These are phyloP conservation scores for Salvia splendens DNA, from an alignment of 257 asterid genomes.

Conservation along the genomic window DNA sequence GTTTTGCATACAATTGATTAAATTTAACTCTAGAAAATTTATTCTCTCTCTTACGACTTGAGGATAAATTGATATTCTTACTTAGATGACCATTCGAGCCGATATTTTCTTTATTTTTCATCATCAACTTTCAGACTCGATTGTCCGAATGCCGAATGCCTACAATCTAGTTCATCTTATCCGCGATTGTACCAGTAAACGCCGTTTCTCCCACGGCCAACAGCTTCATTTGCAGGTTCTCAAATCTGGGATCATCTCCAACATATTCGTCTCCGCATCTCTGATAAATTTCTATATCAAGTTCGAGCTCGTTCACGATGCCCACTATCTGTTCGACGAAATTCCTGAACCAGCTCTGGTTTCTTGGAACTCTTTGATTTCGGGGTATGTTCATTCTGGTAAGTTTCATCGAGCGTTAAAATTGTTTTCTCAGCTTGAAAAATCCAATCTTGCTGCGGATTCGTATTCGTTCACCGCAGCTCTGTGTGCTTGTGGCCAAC, in stretches of 20 bases:
- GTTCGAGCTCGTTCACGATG: conserved; percentile 44
- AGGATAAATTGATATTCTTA: too few species aligned
- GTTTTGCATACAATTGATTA: too few species aligned
- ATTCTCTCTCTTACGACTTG: too few species aligned
- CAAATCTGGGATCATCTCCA: conserved; percentile 48
- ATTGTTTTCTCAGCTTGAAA: conserved; percentile 56
- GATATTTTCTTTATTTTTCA: too few species aligned
- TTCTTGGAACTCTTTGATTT: conserved; percentile 84
- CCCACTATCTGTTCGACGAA: conserved; percentile 61
- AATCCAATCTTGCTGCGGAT: conserved; percentile 54
- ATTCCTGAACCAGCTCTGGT: conserved; percentile 67
- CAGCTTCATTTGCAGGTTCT: conserved; percentile 61
- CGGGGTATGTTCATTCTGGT: conserved; percentile 73
- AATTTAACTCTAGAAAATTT: too few species aligned
- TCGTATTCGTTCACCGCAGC: conserved; percentile 72
- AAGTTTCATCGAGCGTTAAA: conserved; percentile 51
- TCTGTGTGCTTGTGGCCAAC: conserved; percentile 68
- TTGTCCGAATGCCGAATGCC: conserved; percentile 33
- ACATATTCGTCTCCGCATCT: conserved; percentile 52
- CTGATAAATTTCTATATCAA: conserved; percentile 52
- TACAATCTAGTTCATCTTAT: conserved; percentile 51
- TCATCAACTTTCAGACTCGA: too few species aligned
- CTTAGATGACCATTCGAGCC: too few species aligned
- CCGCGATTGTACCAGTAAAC: conserved; percentile 48
- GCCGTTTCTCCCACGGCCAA: conserved; percentile 50